Evolutionary conservation across 2,329 filamentous ascomycete genomes (phyloP).

Genomic region (Fusarium fujikuroi): DNA sequence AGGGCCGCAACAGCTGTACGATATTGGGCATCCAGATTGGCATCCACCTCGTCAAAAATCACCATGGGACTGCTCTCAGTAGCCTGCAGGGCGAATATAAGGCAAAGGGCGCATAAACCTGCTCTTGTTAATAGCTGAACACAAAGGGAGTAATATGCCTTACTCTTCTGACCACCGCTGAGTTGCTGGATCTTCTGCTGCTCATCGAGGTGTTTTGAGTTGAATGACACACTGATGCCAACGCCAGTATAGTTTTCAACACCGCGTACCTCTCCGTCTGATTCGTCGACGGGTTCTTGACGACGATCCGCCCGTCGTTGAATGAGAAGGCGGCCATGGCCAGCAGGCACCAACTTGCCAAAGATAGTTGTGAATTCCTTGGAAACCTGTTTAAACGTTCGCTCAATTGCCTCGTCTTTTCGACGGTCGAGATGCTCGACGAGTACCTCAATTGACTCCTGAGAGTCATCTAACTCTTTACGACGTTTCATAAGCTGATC

Average conservation of each 20-base stretch:
- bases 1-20: slow-evolving; percentile 93
- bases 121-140: slow-evolving; percentile 8
- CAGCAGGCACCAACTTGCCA: slow-evolving; percentile 92
- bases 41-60: slow-evolving; percentile 98
- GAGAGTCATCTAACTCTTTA: slow-evolving; percentile 86
- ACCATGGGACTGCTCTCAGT: slow-evolving; percentile 98
- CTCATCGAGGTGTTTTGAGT: slow-evolving; percentile 93
- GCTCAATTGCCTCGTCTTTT: slow-evolving; percentile 97
- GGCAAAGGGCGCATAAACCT: slow-evolving; percentile 94
- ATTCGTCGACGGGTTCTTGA: slow-evolving; percentile 64
- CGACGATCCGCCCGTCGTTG: slow-evolving; percentile 86
- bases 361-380: slow-evolving; percentile 94
- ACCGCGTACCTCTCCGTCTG: slow-evolving; percentile 74
- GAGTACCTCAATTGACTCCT: slow-evolving; percentile 88
- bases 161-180: slow-evolving; percentile 96
- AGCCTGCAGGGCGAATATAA: slow-evolving; percentile 98
- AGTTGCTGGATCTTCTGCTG: slow-evolving; percentile 98
- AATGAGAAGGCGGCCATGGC: slow-evolving; percentile 90
- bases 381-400: slow-evolving; percentile 98
- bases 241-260: slow-evolving; percentile 98
- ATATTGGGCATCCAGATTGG: slow-evolving; percentile 97
- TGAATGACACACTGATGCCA: slow-evolving; percentile 97
- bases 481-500: slow-evolving; percentile 87
- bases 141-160: slow-evolving; percentile 50
- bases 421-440: slow-evolving; percentile 92